phyloP scores from a whole-genome alignment of 345 rosid genomes.

The Linum usitatissimum region DNA sequence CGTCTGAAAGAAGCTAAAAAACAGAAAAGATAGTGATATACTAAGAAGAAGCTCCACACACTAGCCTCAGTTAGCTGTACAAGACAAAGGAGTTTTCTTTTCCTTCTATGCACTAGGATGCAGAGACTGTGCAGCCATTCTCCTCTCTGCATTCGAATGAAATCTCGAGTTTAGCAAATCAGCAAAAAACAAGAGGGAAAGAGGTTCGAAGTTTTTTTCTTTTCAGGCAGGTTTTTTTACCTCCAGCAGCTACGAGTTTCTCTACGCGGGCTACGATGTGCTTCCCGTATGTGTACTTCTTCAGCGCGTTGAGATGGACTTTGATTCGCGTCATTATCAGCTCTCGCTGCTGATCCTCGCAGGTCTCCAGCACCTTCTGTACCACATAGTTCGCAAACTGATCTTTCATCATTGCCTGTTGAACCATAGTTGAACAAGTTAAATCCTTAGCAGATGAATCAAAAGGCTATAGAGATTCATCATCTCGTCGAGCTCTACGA shows the following conservation, averaged over 20 bases:
- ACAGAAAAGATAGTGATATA: slow-evolving; percentile 11
- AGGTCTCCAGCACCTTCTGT: slow-evolving; percentile 74
- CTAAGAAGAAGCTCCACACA: slow-evolving; percentile 24
- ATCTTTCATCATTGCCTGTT: slow-evolving; percentile 84
- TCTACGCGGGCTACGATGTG: slow-evolving; percentile 84
- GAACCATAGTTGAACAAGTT: too few species aligned
- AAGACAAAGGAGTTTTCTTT: slow-evolving; percentile 11
- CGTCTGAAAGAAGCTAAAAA: too few species aligned
- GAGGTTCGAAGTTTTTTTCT: background rate
- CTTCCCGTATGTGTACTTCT: slow-evolving; percentile 80
- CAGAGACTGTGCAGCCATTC: slow-evolving; percentile 44
- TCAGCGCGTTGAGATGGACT: slow-evolving; percentile 65
- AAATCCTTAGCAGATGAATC: too few species aligned
- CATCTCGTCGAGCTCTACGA: background rate
- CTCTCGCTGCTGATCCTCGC: slow-evolving; percentile 68
- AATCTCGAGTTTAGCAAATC: background rate
- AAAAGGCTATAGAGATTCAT: too few species aligned
- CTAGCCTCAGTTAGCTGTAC: slow-evolving; percentile 63
- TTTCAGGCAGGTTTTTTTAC: slow-evolving; percentile 17
- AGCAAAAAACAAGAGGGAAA: background rate
- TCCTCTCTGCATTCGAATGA: slow-evolving; percentile 42
- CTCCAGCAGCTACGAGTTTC: slow-evolving; percentile 84
- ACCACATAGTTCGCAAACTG: slow-evolving; percentile 86
- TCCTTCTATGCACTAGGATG: slow-evolving; percentile 24
- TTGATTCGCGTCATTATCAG: slow-evolving; percentile 59